Conservation (phyloP, 2,329 filamentous ascomycete species). For the Elsinoe perseae region DNA sequence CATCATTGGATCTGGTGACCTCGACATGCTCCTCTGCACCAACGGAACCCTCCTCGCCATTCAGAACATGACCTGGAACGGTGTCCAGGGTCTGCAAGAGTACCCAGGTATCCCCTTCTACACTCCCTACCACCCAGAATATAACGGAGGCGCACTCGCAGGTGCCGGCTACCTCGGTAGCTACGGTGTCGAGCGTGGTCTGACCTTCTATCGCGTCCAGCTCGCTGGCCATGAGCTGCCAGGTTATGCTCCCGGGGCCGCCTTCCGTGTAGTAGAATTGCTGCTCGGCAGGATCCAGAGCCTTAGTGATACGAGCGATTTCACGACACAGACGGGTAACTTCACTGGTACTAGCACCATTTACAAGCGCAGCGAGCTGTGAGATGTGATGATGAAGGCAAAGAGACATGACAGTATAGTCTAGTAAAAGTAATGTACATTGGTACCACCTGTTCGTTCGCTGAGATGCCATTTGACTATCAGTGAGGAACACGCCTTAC, state of each 20-base stretch:
- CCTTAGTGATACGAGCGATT: conserved; percentile 36
- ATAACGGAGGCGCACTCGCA: conserved; percentile 33
- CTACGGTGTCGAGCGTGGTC: conserved; percentile 38
- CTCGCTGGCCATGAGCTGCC: conserved; percentile 39
- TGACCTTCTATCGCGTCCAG: conserved; percentile 40
- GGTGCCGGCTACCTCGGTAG: conserved; percentile 36
- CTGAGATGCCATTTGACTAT: no score
- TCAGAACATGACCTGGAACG: conserved; percentile 50
- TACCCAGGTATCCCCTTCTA: conserved; percentile 37
- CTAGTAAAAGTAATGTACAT: not conserved
- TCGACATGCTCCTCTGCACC: conserved; percentile 43
- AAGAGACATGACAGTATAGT: not conserved
- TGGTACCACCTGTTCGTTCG: not conserved
- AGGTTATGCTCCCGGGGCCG: conserved; percentile 44
- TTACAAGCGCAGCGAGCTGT: conserved; percentile 5
- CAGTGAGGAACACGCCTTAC: no score
- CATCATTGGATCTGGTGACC: conserved; percentile 42
- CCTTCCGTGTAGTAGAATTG: conserved; percentile 67
- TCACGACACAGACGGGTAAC: conserved; percentile 31
- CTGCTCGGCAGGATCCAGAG: conserved; percentile 61
- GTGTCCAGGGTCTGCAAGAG: conserved; percentile 39
- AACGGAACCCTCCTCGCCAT: conserved; percentile 47
- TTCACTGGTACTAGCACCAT: conserved; percentile 19
- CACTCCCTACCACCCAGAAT: conserved; percentile 39
- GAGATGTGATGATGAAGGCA: not conserved